Base-by-base conservation (phyloP, 2,329 filamentous ascomycete species). In the Nectriaceae sp. region DNA sequence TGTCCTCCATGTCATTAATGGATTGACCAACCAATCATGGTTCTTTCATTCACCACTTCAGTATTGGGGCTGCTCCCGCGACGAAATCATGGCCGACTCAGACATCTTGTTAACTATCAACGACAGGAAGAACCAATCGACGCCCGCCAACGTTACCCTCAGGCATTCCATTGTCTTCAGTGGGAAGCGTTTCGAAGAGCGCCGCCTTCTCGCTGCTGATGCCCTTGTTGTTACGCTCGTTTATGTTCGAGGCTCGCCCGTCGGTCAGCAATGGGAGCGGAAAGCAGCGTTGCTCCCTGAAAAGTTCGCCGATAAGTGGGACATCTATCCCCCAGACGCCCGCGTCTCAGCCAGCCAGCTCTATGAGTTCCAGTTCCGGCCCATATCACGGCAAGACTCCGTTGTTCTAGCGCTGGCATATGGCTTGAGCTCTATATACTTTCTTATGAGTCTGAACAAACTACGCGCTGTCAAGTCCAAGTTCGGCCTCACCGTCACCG, bases 31-130 rank as follows among this genome's bases (percentile, higher is more conserved):
- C 55, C 71, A 83, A 57, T 83, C 83, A 4, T 90, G 87, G 87
- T 88, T 89, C 57, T 89, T 89, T 62, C 88, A 92, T 60, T 92
- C 89, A n/a, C 88, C 89, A 2, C 70, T 93, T 45, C 84, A 90
- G 67, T 92, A 91, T 67, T 93, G 89, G 89, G 79, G 83, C 50
- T 88, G 85, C 63, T 88, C 77, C n/a, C 62, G 72, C 5, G 75
- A 80, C 1, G 69, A 68, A 5, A 80, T 93, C 42, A 65, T 78
- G 21, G 65, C 69, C 15, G 89, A 93, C 59, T 45, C 65, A 0
- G 77, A 91, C 62, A 77, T 91, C 11, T 65, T 91, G 3, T 66
- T 69, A 1, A 92, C 89, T 1, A 84, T 92, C 60, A 90, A 92
- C 57, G 70, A 79, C 44, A 79, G 73, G 52, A 82, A 83, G 46